Evolutionary conservation across 768 basidiomycete species (phyloP).

Genomic region (button mushroom (Agaricus bisporus)): DNA sequence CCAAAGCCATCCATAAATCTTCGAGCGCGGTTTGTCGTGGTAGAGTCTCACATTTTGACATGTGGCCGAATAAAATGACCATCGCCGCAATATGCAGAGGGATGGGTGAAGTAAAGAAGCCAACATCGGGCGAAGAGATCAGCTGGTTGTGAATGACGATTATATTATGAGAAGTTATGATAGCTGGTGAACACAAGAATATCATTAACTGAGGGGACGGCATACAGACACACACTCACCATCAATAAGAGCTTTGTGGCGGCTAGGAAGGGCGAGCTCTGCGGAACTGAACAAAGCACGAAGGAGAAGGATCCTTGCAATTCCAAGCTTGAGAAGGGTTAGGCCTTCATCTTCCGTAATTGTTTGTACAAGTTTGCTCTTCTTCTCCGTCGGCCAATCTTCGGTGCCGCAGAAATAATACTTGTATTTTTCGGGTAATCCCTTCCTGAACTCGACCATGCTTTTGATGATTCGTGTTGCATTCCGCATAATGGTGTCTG

Average conservation of each 20-base stretch:
- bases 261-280: constrained; percentile 57
- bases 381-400: constrained; percentile 66
- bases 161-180: constrained; percentile 82
- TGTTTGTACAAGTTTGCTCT: constrained; percentile 58
- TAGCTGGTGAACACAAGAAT: constrained; percentile 38
- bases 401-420: constrained; percentile 73
- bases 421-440: constrained; percentile 67
- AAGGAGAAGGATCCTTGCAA: constrained; percentile 70
- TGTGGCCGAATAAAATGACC: constrained; percentile 86
- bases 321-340: constrained; percentile 78
- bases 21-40: constrained; percentile 62
- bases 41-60: constrained; percentile 69
- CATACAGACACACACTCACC: constrained; percentile 38
- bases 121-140: constrained; percentile 79
- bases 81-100: constrained; percentile 87
- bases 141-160: constrained; percentile 81
- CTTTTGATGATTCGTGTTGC: constrained; percentile 76
- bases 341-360: constrained; percentile 80
- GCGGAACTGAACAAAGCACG: constrained; percentile 76
- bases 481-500: constrained; percentile 67
- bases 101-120: constrained; percentile 85
- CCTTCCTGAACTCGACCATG: constrained; percentile 63
- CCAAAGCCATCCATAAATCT: constrained; percentile 82
- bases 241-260: constrained; percentile 71
- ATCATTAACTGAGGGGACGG: constrained; percentile 1